Percentiles rank a stretch among this genome's conserved stretches.
Evolutionary conservation across 163 green algal species (phyloP).

Genomic region (Scenedesmus sp.): DNA sequence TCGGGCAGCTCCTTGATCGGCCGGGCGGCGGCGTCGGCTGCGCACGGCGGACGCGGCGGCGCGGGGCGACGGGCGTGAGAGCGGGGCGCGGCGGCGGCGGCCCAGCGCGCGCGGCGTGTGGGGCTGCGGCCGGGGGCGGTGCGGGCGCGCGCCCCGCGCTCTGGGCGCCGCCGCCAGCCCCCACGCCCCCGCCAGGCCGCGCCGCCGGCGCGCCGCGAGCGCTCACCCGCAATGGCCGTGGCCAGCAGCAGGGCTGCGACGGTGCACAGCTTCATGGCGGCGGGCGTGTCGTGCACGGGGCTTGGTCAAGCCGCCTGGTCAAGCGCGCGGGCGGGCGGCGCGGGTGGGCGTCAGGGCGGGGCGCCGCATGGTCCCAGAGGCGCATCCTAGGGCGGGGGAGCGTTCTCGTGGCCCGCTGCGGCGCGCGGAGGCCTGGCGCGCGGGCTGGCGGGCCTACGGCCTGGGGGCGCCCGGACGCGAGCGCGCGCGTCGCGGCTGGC

Average conservation of each 20-base stretch:
- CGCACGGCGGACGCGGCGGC: too few species aligned
- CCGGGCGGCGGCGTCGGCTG: too few species aligned
- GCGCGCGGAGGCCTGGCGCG: not conserved
- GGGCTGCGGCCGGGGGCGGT: not conserved
- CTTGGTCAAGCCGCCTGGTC: constrained; percentile 22
- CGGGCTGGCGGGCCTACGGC: too few species aligned
- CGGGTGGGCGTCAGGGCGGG: not conserved
- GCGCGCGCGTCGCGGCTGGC: too few species aligned
- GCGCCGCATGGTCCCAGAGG: not conserved
- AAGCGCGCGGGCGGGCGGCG: not conserved
- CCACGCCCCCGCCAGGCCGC: too few species aligned
- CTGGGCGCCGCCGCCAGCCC: too few species aligned
- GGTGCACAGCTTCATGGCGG: not conserved
- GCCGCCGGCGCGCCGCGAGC: not conserved
- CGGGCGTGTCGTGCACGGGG: not conserved
- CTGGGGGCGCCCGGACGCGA: too few species aligned
- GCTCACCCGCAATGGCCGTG: not conserved
- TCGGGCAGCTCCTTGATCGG: too few species aligned
- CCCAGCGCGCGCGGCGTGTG: not conserved
- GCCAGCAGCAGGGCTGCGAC: constrained; percentile 9
- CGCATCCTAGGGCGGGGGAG: not conserved
- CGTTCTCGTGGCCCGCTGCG: not conserved
- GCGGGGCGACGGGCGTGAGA: too few species aligned
- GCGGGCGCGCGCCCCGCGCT: not conserved
- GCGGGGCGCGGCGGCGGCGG: too few species aligned